Percentiles rank a stretch among this genome's conserved stretches.
Conservation (phyloP, 192 early-diverging fungal genomes). For the Lunasporangiospora selenospora region DNA sequence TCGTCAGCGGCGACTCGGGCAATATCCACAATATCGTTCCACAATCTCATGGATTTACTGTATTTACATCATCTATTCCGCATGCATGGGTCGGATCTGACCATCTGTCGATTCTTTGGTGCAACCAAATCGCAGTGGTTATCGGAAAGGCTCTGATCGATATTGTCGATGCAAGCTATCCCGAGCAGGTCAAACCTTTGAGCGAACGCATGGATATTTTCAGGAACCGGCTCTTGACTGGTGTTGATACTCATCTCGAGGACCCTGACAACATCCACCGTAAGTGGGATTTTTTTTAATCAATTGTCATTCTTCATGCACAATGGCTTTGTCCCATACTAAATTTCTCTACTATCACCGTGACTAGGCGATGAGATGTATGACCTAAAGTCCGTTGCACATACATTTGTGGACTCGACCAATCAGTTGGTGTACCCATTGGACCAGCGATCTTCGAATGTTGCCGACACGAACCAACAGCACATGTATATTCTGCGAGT, state of each 20-base stretch:
- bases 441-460: slow-evolving; percentile 6
- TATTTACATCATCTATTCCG: slow-evolving; percentile 80
- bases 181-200: slow-evolving; percentile 68
- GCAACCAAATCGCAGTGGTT: slow-evolving; percentile 83
- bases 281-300: no score
- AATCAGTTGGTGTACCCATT: slow-evolving; percentile 11
- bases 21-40: slow-evolving; percentile 74
- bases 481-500: slow-evolving; percentile 53
- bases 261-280: neutral
- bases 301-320: no score
- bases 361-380: slow-evolving; percentile 14
- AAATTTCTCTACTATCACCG: no score
- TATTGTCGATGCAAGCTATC: slow-evolving; percentile 67
- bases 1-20: slow-evolving; percentile 81
- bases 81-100: slow-evolving; percentile 89
- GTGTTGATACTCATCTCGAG: slow-evolving; percentile 48
- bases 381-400: slow-evolving; percentile 2
- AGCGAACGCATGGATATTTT: slow-evolving; percentile 70
- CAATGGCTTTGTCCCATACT: no score
- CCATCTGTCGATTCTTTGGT: slow-evolving; percentile 92
- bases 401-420: slow-evolving; percentile 16
- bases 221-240: slow-evolving; percentile 64
- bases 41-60: slow-evolving; percentile 72
- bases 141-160: slow-evolving; percentile 64
- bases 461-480: neutral